Percentiles rank a stretch among this genome's conserved stretches.
Evolutionary conservation across 1,139 yeast genomes (phyloP).

Genomic region (Waltiozyma sp.): DNA sequence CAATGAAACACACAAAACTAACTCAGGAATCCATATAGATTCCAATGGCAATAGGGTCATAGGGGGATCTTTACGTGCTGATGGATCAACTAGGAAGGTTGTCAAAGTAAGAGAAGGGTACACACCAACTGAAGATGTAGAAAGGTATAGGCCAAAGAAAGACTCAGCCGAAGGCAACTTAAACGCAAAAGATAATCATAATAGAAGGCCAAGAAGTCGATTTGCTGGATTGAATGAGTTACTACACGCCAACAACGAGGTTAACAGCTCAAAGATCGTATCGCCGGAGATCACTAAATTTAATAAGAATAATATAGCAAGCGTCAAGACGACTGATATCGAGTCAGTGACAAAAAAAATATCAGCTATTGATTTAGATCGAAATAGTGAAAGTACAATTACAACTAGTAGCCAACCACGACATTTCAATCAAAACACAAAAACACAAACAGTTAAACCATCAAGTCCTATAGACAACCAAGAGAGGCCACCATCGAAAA

Average conservation of each 20-base stretch:
- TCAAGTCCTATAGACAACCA: no score
- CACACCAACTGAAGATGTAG: conserved; percentile 26
- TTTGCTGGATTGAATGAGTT: background rate
- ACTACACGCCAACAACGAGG: background rate
- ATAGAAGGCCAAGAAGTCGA: background rate
- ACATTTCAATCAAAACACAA: background rate
- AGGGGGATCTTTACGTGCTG: conserved; percentile 23
- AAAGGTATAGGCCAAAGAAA: conserved; percentile 17
- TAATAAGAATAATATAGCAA: background rate
- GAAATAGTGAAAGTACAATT: no score
- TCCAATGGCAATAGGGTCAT: conserved; percentile 8
- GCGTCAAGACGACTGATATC: background rate
- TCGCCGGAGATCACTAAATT: background rate
- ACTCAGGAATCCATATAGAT: conserved; percentile 5
- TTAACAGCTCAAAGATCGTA: background rate
- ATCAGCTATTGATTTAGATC: background rate
- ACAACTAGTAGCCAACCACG: no score
- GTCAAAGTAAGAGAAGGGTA: conserved; percentile 29
- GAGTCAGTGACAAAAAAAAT: background rate
- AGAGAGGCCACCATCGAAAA: background rate
- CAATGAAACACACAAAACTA: background rate
- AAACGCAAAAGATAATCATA: conserved; percentile 1
- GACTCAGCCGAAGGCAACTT: background rate
- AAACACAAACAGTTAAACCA: background rate
- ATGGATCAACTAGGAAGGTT: conserved; percentile 27